phyloP scores from a whole-genome alignment of 2,329 filamentous ascomycete species.

The Calonectria fujianensis region DNA sequence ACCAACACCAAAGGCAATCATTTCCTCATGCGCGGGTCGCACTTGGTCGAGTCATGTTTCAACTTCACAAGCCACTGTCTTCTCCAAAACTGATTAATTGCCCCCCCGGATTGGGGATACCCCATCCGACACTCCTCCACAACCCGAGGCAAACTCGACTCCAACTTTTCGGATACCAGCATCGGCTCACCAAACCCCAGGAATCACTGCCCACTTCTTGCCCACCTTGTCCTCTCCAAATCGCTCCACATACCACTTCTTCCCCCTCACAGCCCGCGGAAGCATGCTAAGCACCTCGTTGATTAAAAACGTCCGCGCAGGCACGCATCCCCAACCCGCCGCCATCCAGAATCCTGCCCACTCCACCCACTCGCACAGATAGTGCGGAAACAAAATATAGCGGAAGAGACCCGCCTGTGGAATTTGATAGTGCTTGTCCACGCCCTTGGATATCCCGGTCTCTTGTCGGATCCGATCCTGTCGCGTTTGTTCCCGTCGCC shows the following conservation, averaged over 20 bases:
- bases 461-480: conserved; percentile 66
- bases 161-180: conserved; percentile 22
- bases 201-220: conserved; percentile 82
- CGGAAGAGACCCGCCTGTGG: conserved; percentile 89
- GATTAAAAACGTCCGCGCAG: conserved; percentile 86
- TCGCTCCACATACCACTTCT: conserved; percentile 88
- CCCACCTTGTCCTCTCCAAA: conserved; percentile 91
- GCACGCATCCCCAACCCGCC: conserved; percentile 79
- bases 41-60: conserved; percentile 18
- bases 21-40: neutral
- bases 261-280: conserved; percentile 87
- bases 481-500: conserved; percentile 79
- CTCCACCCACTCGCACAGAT: conserved; percentile 97
- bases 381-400: conserved; percentile 92
- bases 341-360: conserved; percentile 93
- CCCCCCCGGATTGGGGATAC: neutral
- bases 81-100: conserved; percentile 23
- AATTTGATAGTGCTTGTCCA: conserved; percentile 89
- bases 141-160: conserved; percentile 27
- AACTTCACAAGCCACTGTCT: neutral
- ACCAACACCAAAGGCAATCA: neutral
- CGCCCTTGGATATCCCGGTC: conserved; percentile 47
- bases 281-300: conserved; percentile 95
- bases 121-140: neutral
- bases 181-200: conserved; percentile 66